Evolutionary conservation across 2,329 filamentous ascomycete genomes (phyloP).

Genomic region (Clarireedia paspali): DNA sequence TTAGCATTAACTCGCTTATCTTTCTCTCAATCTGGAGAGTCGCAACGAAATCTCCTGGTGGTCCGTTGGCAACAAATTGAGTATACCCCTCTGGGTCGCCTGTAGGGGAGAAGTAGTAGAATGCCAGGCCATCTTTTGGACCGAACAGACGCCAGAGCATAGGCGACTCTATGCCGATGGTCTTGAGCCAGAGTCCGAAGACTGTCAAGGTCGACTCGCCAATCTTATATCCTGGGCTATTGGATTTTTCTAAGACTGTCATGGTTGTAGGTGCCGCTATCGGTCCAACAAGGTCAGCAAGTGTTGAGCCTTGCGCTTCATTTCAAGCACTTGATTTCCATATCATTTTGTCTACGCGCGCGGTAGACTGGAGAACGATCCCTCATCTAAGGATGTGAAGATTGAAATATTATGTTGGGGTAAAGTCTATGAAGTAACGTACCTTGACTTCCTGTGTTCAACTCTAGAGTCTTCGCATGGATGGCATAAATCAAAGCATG

Average conservation of each 20-base stretch:
- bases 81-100: constrained; percentile 16
- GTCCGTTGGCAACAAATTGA: constrained; percentile 15
- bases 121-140: constrained; percentile 23
- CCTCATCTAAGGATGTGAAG: background rate
- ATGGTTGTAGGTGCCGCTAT: constrained; percentile 1
- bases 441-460: constrained; percentile 2
- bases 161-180: constrained; percentile 13
- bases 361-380: background rate
- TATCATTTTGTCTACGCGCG: no score
- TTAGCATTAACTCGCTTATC: constrained; percentile 25
- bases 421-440: background rate
- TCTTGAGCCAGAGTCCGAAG: constrained; percentile 20
- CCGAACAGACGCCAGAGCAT: constrained; percentile 21
- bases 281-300: background rate
- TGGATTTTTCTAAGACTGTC: constrained; percentile 19
- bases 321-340: no score
- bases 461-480: constrained; percentile 14
- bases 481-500: constrained; percentile 23
- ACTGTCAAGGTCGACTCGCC: constrained; percentile 23
- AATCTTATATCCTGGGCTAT: constrained; percentile 22
- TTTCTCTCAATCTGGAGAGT: constrained; percentile 23
- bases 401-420: background rate
- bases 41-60: constrained; percentile 15
- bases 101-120: constrained; percentile 18
- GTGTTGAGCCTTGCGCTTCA: background rate